Base-by-base conservation (phyloP, 768 basidiomycete genomes). In the Rhizopogon vesiculosus region DNA sequence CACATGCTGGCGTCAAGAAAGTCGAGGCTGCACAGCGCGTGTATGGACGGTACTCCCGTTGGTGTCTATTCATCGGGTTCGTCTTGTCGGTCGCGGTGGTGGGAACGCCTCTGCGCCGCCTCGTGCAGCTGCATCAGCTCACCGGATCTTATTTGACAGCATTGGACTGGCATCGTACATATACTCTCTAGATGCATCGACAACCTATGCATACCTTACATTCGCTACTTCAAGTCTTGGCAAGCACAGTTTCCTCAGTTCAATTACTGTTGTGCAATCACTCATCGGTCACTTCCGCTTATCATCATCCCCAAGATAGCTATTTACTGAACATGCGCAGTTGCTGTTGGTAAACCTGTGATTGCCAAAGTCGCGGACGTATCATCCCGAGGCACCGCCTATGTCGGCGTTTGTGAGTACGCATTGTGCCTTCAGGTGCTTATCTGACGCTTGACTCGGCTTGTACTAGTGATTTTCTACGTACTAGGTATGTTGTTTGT, bases 341-440 rank as follows among this genome's bases (percentile, higher is more conserved):
- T 77, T 55, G 79, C 76, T 40, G 74, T 80, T 25, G 75, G 75
- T 19, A 89, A 89, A 70, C 88, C 89, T 1, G 74, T 87, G 39
- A 82, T 88, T 58, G 87, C 89, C 1, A 89, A 89, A 68, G 67
- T 89, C 41, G 82, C 87, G 8, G 88, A 91, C 65, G 81, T 87
- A 7, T 72, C 80, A 13, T 88, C 87, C 22, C 78, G 89, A 61
- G 85, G 83, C 18, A 76, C 76, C 42, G 84, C 86, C 1, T 89
- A 83, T 63, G 71, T 78, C 29, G 58, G 77, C 40, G 82, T 86
- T 54, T 63, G 82, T 83, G 61, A 73, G 82, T 78, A 16, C 42
- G 15, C 3, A n/a, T 2, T 16, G 4, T 38, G 2, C 16, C 0
- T 48, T 22, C 8, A 15, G 9, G 33, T 8, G 15, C 38, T 28